These are phyloP conservation scores for Microcyclosporella mali DNA, from an alignment of 2,329 filamentous ascomycete genomes.

Conservation along the genomic window DNA sequence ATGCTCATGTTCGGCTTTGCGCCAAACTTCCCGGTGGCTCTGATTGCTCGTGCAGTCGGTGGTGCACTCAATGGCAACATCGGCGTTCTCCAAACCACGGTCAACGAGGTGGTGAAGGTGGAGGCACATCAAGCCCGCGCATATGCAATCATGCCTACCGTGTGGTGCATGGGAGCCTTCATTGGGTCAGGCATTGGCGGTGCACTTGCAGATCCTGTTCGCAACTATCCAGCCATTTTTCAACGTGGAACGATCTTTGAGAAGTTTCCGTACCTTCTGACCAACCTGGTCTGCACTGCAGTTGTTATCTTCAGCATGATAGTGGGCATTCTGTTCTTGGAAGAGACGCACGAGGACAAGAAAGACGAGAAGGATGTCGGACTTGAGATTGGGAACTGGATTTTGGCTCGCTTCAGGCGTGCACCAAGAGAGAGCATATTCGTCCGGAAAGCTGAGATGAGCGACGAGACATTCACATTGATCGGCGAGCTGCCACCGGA, in stretches of 20 bases:
- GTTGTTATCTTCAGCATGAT: slow-evolving; percentile 70
- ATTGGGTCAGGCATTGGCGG: slow-evolving; percentile 88
- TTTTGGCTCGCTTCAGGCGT: slow-evolving; percentile 39
- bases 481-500: slow-evolving; percentile 61
- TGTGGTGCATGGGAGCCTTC: slow-evolving; percentile 97
- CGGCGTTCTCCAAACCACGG: slow-evolving; percentile 88
- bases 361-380: slow-evolving; percentile 71
- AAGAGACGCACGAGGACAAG: slow-evolving; percentile 85
- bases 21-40: slow-evolving; percentile 69
- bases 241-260: slow-evolving; percentile 71
- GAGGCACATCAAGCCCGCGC: slow-evolving; percentile 92
- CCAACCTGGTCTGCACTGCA: slow-evolving; percentile 82
- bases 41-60: slow-evolving; percentile 81
- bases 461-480: slow-evolving; percentile 57
- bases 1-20: slow-evolving; percentile 91
- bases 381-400: slow-evolving; percentile 66
- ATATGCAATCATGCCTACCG: slow-evolving; percentile 95
- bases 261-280: slow-evolving; percentile 79
- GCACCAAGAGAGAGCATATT: slow-evolving; percentile 25
- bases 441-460: slow-evolving; percentile 39
- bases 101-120: slow-evolving; percentile 85
- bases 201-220: slow-evolving; percentile 77
- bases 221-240: slow-evolving; percentile 72
- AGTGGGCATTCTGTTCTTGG: slow-evolving; percentile 77
- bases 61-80: slow-evolving; percentile 95